Base-by-base conservation (phyloP, 1,284 basidiomycete genomes). In the Rhodotorula sp. region DNA sequence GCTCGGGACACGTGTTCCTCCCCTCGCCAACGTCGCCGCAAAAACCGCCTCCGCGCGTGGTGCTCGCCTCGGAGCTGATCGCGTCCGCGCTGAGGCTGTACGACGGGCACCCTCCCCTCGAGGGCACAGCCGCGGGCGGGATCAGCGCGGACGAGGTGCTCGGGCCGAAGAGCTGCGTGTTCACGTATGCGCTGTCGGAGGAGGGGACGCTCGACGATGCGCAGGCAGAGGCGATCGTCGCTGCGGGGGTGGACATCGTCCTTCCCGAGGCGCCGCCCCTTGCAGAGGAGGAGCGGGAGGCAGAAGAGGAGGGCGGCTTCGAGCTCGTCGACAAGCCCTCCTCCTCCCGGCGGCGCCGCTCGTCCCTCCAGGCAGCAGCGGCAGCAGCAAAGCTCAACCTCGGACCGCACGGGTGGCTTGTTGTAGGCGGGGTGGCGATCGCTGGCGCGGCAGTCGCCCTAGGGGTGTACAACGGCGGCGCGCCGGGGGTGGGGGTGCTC, bases 131-230 rank as follows among this genome's bases (percentile, higher is more conserved):
- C 21, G 13, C 7, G 9, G 53, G 29, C n/a, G 37, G 44, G 55
- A 41, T 79, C 19, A 41, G 54, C 13, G 73, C 77, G 1, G 60
- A 76, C 44, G 62, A 71, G 29, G 74, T 80, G 21, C 73, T 80
- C 61, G 79, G 79, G 1, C 73, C 78, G 0, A 71, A 73, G 27
- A 72, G 68, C 44, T 78, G 76, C 54, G 67, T 80, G 15, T 73
- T 74, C 58, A 80, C 79, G 5, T 80, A 75, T 76, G 7, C 29
- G 0, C 46, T 44, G 2, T 62, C 56, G 21, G n/a, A 66, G n/a
- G 32, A 56, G 0, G 71, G 73, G 9, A 29, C 39, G 21, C 58
- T 80, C 17, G n/a, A 61, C 4, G 76, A 79, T 32, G 53, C 22
- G 2, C 70, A 74, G 32, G 78, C 79, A 0, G 72, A 78, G 37